Conservation (phyloP, 352 stramenopile species). For the Albugo candida region DNA sequence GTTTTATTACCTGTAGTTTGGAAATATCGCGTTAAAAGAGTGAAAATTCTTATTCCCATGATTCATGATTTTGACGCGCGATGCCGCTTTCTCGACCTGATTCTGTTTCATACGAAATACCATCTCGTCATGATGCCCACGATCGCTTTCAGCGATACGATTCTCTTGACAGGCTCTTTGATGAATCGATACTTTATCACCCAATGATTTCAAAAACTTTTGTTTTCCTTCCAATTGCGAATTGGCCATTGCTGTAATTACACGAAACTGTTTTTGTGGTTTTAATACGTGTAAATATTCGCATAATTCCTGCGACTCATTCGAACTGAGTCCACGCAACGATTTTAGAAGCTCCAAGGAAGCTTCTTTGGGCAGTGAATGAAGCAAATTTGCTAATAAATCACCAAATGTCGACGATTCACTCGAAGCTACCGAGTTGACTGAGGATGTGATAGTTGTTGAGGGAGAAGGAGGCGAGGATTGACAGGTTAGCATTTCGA, state of each 20-base stretch:
- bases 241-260: conserved; percentile 71
- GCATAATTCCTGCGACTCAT: conserved; percentile 55
- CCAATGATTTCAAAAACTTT: conserved; percentile 45
- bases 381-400: conserved; percentile 50
- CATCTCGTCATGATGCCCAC: no score
- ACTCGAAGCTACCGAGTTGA: no score
- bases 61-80: neutral
- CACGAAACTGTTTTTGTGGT: conserved; percentile 69
- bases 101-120: neutral
- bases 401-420: conserved; percentile 27
- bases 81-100: neutral
- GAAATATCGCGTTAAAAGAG: no score
- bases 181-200: conserved; percentile 17
- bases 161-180: no score
- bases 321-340: conserved; percentile 44
- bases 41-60: neutral
- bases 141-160: no score
- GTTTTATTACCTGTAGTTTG: no score
- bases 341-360: conserved; percentile 55
- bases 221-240: conserved; percentile 60
- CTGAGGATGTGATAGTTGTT: no score
- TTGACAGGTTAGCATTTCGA: no score
- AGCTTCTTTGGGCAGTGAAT: conserved; percentile 44
- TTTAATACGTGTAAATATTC: conserved; percentile 51
- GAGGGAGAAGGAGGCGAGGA: no score